phyloP scores from a whole-genome alignment of 805 yeast genomes.

The Metschnikowia kunwiensis region DNA sequence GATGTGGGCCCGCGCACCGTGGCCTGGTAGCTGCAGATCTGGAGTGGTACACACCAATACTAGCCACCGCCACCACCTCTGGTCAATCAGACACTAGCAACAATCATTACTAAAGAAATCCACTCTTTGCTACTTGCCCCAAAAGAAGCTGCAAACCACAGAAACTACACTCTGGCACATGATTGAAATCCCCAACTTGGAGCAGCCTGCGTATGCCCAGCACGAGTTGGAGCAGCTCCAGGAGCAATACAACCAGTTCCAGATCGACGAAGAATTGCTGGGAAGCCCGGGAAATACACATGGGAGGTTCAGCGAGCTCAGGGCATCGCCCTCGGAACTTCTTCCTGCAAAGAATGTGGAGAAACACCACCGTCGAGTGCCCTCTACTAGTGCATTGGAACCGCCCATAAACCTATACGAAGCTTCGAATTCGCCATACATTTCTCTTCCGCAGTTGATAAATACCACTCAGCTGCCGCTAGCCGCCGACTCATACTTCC shows the following conservation, averaged over 20 bases:
- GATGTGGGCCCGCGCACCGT: neutral
- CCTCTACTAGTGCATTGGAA: slow-evolving; percentile 5
- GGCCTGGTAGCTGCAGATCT: neutral
- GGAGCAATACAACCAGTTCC: slow-evolving; percentile 16
- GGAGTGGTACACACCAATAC: neutral
- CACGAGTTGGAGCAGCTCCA: slow-evolving; percentile 19
- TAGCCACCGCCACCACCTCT: too few relatives aligned
- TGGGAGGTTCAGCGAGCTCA: neutral
- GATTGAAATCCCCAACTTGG: slow-evolving; percentile 47
- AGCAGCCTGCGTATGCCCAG: slow-evolving; percentile 23
- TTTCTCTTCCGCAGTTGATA: slow-evolving; percentile 14
- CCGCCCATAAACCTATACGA: slow-evolving; percentile 15
- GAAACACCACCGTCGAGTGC: slow-evolving; percentile 7
- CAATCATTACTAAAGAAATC: neutral
- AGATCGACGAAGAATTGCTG: slow-evolving; percentile 2
- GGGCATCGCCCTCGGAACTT: neutral
- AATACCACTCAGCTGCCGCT: slow-evolving; percentile 14
- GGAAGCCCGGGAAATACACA: slow-evolving; percentile 4
- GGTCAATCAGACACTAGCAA: too few relatives aligned
- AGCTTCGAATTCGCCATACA: slow-evolving; percentile 8
- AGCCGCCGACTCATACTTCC: slow-evolving; percentile 17
- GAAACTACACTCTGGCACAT: too few relatives aligned
- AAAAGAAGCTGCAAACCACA: too few relatives aligned
- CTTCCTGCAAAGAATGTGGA: neutral
- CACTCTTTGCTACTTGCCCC: neutral